Evolutionary conservation across 306 rosid species (phyloP).

Genomic region (Canavalia gladiata): DNA sequence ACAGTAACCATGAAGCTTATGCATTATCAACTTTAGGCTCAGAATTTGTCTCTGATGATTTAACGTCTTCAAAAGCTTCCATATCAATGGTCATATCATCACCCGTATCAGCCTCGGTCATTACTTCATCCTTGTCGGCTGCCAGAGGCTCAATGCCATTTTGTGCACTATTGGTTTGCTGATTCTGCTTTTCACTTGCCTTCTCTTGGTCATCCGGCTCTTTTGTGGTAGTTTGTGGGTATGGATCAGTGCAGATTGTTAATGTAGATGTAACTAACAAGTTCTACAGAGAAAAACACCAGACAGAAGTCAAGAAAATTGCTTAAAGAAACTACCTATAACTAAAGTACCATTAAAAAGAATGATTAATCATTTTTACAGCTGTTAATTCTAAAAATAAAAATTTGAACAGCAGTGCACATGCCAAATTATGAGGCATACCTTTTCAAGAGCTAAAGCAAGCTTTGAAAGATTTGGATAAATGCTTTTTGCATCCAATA

Average conservation of each 20-base stretch:
- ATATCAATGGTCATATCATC: conserved; percentile 83
- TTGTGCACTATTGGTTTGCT: conserved; percentile 51
- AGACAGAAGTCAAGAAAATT: conserved; percentile 29
- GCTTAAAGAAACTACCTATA: conserved; percentile 25
- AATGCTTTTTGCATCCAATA: conserved; percentile 75
- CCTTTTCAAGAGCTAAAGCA: conserved; percentile 96
- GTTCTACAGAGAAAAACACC: conserved; percentile 65
- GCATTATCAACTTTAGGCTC: conserved; percentile 60
- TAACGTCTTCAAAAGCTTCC: conserved; percentile 70
- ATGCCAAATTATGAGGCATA: conserved; percentile 48
- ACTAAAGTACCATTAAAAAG: conserved; percentile 12
- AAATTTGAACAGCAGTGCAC: conserved; percentile 29
- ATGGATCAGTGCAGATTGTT: conserved; percentile 61
- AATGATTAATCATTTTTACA: conserved; percentile 6
- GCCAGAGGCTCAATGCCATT: conserved; percentile 72
- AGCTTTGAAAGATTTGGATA: conserved; percentile 94
- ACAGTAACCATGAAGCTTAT: conserved; percentile 46
- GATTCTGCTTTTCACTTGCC: conserved; percentile 62
- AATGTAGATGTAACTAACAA: conserved; percentile 87
- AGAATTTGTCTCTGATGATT: conserved; percentile 67
- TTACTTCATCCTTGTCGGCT: conserved; percentile 72
- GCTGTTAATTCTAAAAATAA: conserved; percentile 25
- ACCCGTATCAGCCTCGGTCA: conserved; percentile 72
- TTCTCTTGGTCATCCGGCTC: conserved; percentile 58
- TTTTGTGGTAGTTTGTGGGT: conserved; percentile 54